Conservation (phyloP, 2,329 filamentous ascomycete species). For the Talaromyces sp. region DNA sequence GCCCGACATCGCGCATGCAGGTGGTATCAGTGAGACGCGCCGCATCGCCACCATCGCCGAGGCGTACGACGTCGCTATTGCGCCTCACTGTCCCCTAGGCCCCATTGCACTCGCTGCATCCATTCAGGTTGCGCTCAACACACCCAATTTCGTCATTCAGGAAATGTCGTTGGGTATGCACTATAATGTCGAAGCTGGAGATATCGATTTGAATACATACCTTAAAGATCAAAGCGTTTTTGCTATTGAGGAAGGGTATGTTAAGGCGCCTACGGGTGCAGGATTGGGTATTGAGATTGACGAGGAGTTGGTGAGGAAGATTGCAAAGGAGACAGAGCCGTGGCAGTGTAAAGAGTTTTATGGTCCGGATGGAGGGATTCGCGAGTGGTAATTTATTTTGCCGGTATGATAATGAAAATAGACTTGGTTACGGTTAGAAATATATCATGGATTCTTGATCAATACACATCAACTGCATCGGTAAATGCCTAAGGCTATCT, state of each 20-base stretch:
- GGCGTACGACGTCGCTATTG: constrained; percentile 68
- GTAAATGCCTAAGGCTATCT: background rate
- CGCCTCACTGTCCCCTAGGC: constrained; percentile 70
- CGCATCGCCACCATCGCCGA: constrained; percentile 69
- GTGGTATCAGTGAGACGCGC: constrained; percentile 68
- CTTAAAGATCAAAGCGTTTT: constrained; percentile 63
- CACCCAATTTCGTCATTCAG: constrained; percentile 67
- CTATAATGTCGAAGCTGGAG: constrained; percentile 63
- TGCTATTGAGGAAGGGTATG: constrained; percentile 63
- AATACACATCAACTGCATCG: background rate
- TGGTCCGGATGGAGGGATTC: constrained; percentile 62
- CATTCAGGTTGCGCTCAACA: constrained; percentile 62
- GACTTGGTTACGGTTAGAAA: background rate
- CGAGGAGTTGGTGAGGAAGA: constrained; percentile 62
- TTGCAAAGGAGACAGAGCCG: constrained; percentile 56
- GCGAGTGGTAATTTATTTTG: constrained; percentile 58
- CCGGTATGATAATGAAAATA: background rate
- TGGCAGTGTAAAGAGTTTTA: constrained; percentile 67
- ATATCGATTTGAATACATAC: constrained; percentile 65
- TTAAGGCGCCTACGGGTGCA: constrained; percentile 57
- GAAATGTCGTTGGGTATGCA: constrained; percentile 79
- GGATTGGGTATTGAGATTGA: constrained; percentile 69
- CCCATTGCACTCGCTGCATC: constrained; percentile 70
- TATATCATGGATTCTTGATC: background rate
- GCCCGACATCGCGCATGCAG: constrained; percentile 68